Conservation (phyloP, 805 yeast species). For the Lipomyces sp. region DNA sequence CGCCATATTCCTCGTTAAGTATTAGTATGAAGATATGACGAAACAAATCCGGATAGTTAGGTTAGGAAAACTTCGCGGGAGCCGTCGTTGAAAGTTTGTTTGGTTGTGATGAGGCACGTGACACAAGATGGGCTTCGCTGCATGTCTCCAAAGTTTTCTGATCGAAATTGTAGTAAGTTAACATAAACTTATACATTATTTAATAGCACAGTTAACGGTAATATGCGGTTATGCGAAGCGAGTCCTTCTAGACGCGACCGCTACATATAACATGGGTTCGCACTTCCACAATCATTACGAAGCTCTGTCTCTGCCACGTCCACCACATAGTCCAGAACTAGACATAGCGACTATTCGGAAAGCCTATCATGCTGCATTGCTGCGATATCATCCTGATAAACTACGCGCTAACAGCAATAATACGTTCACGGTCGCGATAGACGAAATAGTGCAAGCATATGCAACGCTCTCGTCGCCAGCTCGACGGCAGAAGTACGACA, state of each 20-base stretch:
- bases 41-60: not conserved
- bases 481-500: slow-evolving; percentile 59
- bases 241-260: not conserved
- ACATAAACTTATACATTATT: too few species aligned
- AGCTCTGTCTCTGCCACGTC: slow-evolving; percentile 7
- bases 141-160: too few species aligned
- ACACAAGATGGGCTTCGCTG: too few species aligned
- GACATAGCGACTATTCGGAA: slow-evolving; percentile 49
- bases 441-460: slow-evolving; percentile 68
- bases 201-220: not conserved
- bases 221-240: not conserved
- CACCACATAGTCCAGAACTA: slow-evolving; percentile 39
- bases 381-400: slow-evolving; percentile 83
- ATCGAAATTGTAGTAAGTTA: too few species aligned
- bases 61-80: not conserved
- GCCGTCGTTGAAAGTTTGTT: too few species aligned
- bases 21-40: not conserved
- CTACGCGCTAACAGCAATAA: slow-evolving; percentile 5
- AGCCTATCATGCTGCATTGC: slow-evolving; percentile 67
- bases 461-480: slow-evolving; percentile 53
- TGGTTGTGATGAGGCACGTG: too few species aligned
- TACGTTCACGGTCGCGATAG: slow-evolving; percentile 43
- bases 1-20: slow-evolving; percentile 2
- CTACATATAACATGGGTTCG: not conserved
- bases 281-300: slow-evolving; percentile 9